Base-by-base conservation (phyloP, 1,139 yeast genomes). In the Taphrina pruni region DNA sequence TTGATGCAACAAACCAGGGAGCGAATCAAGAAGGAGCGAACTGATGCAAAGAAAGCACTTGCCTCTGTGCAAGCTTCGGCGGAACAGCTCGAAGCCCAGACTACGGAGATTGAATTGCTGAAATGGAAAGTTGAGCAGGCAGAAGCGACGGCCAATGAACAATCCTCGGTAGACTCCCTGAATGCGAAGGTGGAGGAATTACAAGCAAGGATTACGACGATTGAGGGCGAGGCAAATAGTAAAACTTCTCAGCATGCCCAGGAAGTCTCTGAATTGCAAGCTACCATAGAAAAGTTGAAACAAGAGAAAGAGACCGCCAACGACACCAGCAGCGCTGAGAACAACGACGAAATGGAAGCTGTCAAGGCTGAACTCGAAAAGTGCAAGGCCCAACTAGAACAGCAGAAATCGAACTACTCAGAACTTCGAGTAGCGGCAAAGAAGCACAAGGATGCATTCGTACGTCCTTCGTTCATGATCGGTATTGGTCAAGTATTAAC, bases 361-460 rank as follows among this genome's bases (percentile, higher is more conserved):
- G 20, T 52, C 45, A 52, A 62, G 35, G 50, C 12, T n/a, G 70
- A 66, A 21, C 56, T 68, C 21, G 71, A 68, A 45, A 65, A 41
- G 14, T 67, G 70, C 26, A 62, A 62, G 54, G 45, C 64, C 2
- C 69, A 72, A 38, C 50, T 67, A 4, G 70, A 65, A 26, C 21
- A 39, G 36, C 58, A 65, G 78, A 78, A 72, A 75, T 73, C 17
- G 77, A 76, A 43, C 77, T 78, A 8, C 78, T 77, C 69, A 74
- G 76, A 68, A 79, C 79, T 66, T 58, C 45, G 56, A 52, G 70
- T 62, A 56, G 66, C 65, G 11, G 71, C 69, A 5, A 60, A 65
- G 66, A 79, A 80, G 39, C 82, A 81, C 68, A 82, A 82, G 76
- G 70, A 70, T 20, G 72, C 48, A 46, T 56, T 35, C 50, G 52